A percentile compares a stretch with the other conserved stretches of the same genome.
Evolutionary conservation across 768 basidiomycete genomes (phyloP).

Genomic region (Agrocybe chaxingu): DNA sequence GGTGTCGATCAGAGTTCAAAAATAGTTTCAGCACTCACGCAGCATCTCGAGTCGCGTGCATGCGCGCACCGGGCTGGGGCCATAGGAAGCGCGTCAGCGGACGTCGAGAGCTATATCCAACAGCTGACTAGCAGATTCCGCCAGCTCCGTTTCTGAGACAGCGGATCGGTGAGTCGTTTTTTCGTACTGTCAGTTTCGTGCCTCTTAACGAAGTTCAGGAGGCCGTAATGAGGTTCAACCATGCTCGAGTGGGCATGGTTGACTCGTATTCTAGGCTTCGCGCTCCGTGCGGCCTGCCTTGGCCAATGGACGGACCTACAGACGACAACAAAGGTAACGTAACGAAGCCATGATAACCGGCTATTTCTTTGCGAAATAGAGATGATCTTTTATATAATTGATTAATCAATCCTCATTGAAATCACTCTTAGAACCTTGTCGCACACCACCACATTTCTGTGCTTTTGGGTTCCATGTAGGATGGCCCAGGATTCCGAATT

Average conservation of each 20-base stretch:
- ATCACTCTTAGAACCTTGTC: no score
- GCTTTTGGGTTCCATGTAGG: no score
- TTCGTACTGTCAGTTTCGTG: background rate
- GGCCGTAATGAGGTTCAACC: slow-evolving; percentile 9
- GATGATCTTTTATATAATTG: no score
- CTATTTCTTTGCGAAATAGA: no score
- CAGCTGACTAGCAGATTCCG: slow-evolving; percentile 26
- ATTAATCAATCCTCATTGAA: no score
- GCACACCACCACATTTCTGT: no score
- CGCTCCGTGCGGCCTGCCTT: background rate
- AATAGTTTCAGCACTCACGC: slow-evolving; percentile 37
- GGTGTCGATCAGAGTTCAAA: slow-evolving; percentile 32
- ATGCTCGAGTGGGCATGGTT: slow-evolving; percentile 1
- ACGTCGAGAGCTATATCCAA: slow-evolving; percentile 24
- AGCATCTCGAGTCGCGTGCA: slow-evolving; percentile 40
- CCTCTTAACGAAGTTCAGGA: slow-evolving; percentile 7
- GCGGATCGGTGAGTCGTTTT: slow-evolving; percentile 1
- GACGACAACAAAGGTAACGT: no score
- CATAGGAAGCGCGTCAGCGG: slow-evolving; percentile 17
- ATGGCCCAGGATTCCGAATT: no score
- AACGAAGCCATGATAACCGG: no score
- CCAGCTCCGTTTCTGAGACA: slow-evolving; percentile 8
- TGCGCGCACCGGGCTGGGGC: slow-evolving; percentile 25
- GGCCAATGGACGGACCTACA: no score
- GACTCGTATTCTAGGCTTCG: slow-evolving; percentile 9